Evolutionary conservation across 306 rosid genomes (phyloP).

Genomic region (Begonia masoniana): DNA sequence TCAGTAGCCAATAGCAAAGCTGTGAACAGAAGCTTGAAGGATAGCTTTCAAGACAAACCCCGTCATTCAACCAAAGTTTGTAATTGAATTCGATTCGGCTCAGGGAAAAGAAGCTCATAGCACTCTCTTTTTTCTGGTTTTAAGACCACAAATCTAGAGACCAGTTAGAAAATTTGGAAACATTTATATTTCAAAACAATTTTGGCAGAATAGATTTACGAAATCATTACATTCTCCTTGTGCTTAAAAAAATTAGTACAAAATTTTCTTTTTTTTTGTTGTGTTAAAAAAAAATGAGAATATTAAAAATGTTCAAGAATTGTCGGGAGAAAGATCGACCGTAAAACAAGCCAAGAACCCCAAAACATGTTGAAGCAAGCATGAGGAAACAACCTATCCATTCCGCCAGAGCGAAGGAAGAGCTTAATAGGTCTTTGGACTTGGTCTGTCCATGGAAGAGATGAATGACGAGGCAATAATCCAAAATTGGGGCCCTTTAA

Average conservation of each 20-base stretch:
- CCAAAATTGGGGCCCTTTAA: slow-evolving; percentile 54
- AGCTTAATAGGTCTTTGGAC: not conserved
- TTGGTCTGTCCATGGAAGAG: slow-evolving; percentile 11
- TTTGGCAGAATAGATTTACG: not conserved
- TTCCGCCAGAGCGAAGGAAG: slow-evolving; percentile 17
- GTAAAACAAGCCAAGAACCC: slow-evolving; percentile 71
- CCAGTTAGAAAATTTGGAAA: no score
- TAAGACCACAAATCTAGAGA: no score
- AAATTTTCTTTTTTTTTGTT: no score
- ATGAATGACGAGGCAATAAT: slow-evolving; percentile 19
- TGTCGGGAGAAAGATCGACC: slow-evolving; percentile 20
- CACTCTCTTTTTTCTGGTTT: no score
- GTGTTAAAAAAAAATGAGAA: not conserved
- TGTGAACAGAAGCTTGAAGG: slow-evolving; percentile 72
- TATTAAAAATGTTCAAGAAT: not conserved
- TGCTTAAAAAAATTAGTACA: no score
- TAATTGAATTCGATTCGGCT: no score
- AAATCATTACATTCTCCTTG: not conserved
- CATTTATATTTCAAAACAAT: not conserved
- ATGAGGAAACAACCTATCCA: slow-evolving; percentile 83
- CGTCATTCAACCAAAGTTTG: slow-evolving; percentile 2
- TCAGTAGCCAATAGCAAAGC: slow-evolving; percentile 58
- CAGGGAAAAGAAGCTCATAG: no score
- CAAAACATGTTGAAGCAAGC: slow-evolving; percentile 53
- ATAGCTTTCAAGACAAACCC: slow-evolving; percentile 47